Evolutionary conservation across 805 yeast genomes (phyloP).

Genomic region (Scheffersomyces stipitis): DNA sequence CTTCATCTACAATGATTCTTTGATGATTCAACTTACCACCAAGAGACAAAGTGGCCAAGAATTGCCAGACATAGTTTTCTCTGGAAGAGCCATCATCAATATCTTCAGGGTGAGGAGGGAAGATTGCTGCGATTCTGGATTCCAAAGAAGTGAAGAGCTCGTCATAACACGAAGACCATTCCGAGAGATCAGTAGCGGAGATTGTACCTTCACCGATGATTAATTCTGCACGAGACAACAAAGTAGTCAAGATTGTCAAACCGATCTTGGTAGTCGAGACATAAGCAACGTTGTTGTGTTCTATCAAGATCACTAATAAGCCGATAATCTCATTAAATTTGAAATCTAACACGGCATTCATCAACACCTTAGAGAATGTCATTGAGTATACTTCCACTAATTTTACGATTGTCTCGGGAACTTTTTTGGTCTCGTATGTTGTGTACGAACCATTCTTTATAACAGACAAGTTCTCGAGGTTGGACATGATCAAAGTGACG

Average conservation of each 20-base stretch:
- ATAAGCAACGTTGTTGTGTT: constrained; percentile 69
- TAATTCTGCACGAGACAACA: constrained; percentile 88
- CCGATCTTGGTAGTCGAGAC: constrained; percentile 76
- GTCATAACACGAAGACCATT: constrained; percentile 82
- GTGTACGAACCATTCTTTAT: constrained; percentile 78
- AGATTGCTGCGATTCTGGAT: constrained; percentile 71
- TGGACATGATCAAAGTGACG: constrained; percentile 74
- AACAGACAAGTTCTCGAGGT: constrained; percentile 76
- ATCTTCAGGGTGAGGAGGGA: constrained; percentile 67
- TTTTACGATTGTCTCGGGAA: constrained; percentile 54
- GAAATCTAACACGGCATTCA: constrained; percentile 79
- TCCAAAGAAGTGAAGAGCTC: constrained; percentile 76
- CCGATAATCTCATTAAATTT: constrained; percentile 78
- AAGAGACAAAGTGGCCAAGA: constrained; percentile 87
- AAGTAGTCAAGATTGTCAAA: constrained; percentile 81
- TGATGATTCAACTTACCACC: constrained; percentile 91
- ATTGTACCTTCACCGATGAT: constrained; percentile 77
- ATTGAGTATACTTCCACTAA: constrained; percentile 76
- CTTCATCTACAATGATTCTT: constrained; percentile 90
- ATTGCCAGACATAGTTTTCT: constrained; percentile 85
- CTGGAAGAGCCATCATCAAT: constrained; percentile 58
- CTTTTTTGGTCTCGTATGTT: constrained; percentile 48
- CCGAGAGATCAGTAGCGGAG: constrained; percentile 55
- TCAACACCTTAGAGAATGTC: constrained; percentile 80
- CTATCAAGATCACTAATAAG: constrained; percentile 65